phyloP scores from a whole-genome alignment of 2,329 filamentous ascomycete genomes.

The Colletotrichum orbiculare region DNA sequence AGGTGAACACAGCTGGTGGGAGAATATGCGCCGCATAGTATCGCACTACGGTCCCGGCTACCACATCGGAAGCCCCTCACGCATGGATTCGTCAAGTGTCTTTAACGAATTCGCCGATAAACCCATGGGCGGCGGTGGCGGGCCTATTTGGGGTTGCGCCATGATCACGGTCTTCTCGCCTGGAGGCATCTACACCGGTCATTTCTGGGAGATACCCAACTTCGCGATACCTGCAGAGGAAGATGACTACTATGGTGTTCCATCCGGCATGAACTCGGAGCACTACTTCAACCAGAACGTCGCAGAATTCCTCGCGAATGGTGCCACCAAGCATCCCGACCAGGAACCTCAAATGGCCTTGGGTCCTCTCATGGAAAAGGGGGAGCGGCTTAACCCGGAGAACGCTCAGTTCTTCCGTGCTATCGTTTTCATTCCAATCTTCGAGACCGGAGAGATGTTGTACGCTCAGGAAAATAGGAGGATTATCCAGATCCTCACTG shows the following conservation, averaged over 20 bases:
- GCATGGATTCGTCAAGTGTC: slow-evolving; percentile 17
- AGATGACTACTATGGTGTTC: neutral
- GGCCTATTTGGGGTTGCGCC: slow-evolving; percentile 37
- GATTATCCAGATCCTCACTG: slow-evolving; percentile 10
- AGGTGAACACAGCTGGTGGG: slow-evolving; percentile 32
- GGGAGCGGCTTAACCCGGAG: slow-evolving; percentile 11
- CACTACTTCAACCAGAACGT: slow-evolving; percentile 29
- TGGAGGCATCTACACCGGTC: slow-evolving; percentile 34
- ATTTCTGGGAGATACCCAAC: slow-evolving; percentile 37
- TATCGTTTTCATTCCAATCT: slow-evolving; percentile 20
- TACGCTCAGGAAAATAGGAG: slow-evolving; percentile 1
- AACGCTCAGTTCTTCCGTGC: slow-evolving; percentile 23
- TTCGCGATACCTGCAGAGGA: slow-evolving; percentile 15
- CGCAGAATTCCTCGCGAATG: slow-evolving; percentile 18
- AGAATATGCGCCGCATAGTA: slow-evolving; percentile 31
- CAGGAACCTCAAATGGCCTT: slow-evolving; percentile 20
- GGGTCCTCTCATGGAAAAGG: neutral
- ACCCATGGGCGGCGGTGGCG: slow-evolving; percentile 29
- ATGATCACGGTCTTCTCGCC: slow-evolving; percentile 28
- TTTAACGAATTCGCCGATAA: slow-evolving; percentile 13
- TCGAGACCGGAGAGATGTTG: slow-evolving; percentile 4
- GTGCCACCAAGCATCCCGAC: neutral
- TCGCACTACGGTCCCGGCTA: slow-evolving; percentile 30
- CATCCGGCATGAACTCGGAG: neutral
- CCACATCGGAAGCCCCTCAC: neutral